These are phyloP conservation scores for Asterophora parasitica DNA, from an alignment of 768 basidiomycete genomes.

Conservation along the genomic window DNA sequence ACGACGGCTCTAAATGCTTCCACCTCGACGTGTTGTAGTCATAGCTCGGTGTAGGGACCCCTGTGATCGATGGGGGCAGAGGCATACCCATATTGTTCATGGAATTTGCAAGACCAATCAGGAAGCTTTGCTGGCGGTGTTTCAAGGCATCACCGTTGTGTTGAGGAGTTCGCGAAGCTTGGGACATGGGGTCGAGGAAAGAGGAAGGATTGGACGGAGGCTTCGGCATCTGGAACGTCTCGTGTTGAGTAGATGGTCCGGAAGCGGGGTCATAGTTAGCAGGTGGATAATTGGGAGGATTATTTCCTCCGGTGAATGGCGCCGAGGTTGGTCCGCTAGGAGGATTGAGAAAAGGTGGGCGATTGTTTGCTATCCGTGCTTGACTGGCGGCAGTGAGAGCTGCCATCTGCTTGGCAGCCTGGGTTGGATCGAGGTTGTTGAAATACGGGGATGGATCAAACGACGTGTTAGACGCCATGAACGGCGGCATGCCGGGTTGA, in stretches of 20 bases:
- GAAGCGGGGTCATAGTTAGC: conserved; percentile 39
- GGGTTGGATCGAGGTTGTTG: conserved; percentile 56
- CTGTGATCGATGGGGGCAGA: conserved; percentile 71
- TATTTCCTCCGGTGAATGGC: conserved; percentile 62
- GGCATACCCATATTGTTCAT: conserved; percentile 58
- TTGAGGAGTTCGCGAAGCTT: conserved; percentile 33
- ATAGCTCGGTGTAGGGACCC: conserved; percentile 50
- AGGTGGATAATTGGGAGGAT: conserved; percentile 38
- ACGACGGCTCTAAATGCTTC: conserved; percentile 59
- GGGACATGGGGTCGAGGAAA: conserved; percentile 42
- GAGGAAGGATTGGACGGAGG: conserved; percentile 36
- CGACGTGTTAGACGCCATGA: conserved; percentile 25
- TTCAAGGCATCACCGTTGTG: conserved; percentile 34
- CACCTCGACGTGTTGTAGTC: conserved; percentile 62
- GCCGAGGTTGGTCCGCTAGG: conserved; percentile 61
- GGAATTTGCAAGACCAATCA: conserved; percentile 52
- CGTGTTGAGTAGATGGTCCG: conserved; percentile 31
- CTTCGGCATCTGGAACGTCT: conserved; percentile 42
- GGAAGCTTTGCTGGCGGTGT: conserved; percentile 56
- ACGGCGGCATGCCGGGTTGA: conserved; percentile 28
- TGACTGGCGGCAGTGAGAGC: conserved; percentile 63
- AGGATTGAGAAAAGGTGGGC: conserved; percentile 28
- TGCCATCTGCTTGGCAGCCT: conserved; percentile 78
- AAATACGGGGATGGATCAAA: conserved; percentile 38
- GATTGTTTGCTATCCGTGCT: conserved; percentile 53